Percentiles rank a stretch among this genome's conserved stretches.
These are phyloP conservation scores for Penicillium olsonii DNA, from an alignment of 2,329 filamentous ascomycete species.

Conservation along the genomic window DNA sequence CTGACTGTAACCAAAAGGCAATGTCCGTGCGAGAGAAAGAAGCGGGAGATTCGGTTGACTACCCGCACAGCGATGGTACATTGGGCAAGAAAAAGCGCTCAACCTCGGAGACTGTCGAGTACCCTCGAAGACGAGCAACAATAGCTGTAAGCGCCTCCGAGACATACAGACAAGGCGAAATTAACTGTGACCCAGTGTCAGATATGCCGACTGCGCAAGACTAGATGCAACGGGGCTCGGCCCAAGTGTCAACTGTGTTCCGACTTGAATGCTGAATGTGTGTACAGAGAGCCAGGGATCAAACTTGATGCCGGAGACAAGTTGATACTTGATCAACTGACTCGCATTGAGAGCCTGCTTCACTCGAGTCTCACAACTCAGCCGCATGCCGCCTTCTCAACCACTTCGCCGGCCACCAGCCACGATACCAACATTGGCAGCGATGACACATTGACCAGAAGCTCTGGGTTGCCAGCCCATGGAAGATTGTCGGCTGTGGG, in stretches of 20 bases:
- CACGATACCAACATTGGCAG: constrained; percentile 63
- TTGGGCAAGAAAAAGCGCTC: constrained; percentile 31
- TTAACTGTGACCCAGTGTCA: constrained; percentile 61
- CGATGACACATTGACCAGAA: constrained; percentile 53
- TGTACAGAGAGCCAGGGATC: constrained; percentile 82
- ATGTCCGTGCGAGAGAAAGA: constrained; percentile 12
- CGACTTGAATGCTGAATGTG: constrained; percentile 77
- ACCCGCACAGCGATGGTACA: constrained; percentile 16
- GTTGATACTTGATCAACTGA: constrained; percentile 76
- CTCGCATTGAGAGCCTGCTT: constrained; percentile 75
- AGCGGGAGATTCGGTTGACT: constrained; percentile 5
- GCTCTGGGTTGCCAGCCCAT: constrained; percentile 14
- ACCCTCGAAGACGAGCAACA: constrained; percentile 36
- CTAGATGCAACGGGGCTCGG: constrained; percentile 74
- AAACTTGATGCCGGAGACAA: constrained; percentile 87
- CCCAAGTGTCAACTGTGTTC: constrained; percentile 84
- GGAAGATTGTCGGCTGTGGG: constrained; percentile 60
- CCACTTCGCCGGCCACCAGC: constrained; percentile 66
- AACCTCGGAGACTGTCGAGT: constrained; percentile 32
- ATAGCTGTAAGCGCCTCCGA: constrained; percentile 31
- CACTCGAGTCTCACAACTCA: constrained; percentile 63
- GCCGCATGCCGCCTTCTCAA: constrained; percentile 45
- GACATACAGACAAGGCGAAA: not conserved
- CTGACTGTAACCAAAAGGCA: not conserved
- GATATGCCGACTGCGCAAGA: constrained; percentile 78